phyloP scores from a whole-genome alignment of 2,329 filamentous ascomycete genomes.

The Cytospora chrysosperma region DNA sequence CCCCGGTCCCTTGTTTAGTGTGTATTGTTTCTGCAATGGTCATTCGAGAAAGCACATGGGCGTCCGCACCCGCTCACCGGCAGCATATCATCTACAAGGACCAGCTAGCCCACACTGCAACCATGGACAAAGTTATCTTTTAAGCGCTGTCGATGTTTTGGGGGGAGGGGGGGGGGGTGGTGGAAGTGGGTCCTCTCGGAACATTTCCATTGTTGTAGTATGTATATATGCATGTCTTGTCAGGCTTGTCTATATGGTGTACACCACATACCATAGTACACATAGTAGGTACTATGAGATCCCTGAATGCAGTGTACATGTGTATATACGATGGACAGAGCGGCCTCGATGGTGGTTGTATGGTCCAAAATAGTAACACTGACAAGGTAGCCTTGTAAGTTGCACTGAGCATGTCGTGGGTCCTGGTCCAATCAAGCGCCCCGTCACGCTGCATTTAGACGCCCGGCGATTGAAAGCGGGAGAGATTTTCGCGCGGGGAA shows the following conservation, averaged over 20 bases:
- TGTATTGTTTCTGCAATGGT: slow-evolving; percentile 4
- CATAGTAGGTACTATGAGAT: neutral
- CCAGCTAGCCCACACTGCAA: too few species aligned
- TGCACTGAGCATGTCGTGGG: slow-evolving; percentile 5
- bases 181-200: neutral
- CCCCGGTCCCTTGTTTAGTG: slow-evolving; percentile 1
- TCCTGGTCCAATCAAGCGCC: slow-evolving; percentile 29
- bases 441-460: slow-evolving; percentile 35
- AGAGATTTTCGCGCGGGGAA: slow-evolving; percentile 11
- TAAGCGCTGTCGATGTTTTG: slow-evolving; percentile 19
- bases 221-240: too few species aligned
- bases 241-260: too few species aligned
- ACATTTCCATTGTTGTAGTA: neutral
- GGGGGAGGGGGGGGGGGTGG: too few species aligned
- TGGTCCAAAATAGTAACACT: slow-evolving; percentile 9
- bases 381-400: neutral
- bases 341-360: too few species aligned
- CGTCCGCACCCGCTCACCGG: slow-evolving; percentile 17
- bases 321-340: too few species aligned
- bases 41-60: slow-evolving; percentile 17
- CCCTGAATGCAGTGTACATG: neutral
- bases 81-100: neutral
- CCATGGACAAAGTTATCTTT: neutral
- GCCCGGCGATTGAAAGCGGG: slow-evolving; percentile 26
- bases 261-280: too few species aligned